These are phyloP conservation scores for Citrullus colocynthis DNA, from an alignment of 306 rosid genomes.

Conservation along the genomic window DNA sequence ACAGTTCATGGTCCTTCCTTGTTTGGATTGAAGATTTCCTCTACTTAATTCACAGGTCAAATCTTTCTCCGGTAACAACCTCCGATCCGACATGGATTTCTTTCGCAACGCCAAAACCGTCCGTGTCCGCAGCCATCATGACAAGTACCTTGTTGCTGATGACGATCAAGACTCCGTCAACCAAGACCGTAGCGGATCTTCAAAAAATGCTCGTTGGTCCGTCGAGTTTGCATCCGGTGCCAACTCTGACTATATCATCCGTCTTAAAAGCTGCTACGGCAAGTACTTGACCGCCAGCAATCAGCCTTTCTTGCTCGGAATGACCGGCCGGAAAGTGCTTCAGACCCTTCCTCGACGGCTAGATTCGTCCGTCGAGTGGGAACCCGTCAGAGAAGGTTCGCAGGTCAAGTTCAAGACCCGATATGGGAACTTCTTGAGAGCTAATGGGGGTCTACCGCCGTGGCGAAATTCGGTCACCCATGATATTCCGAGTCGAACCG, in stretches of 20 bases:
- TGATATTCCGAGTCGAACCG: constrained; percentile 62
- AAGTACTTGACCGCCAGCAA: constrained; percentile 76
- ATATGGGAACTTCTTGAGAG: constrained; percentile 67
- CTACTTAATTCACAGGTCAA: background rate
- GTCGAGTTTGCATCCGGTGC: constrained; percentile 44
- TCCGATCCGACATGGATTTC: constrained; percentile 44
- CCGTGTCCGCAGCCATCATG: constrained; percentile 66
- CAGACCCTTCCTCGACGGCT: constrained; percentile 43
- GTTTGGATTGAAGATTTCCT: background rate
- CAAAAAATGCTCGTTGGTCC: constrained; percentile 50
- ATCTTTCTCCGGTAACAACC: constrained; percentile 26
- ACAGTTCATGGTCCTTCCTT: background rate
- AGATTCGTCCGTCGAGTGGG: constrained; percentile 90
- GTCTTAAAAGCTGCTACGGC: constrained; percentile 69
- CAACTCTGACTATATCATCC: constrained; percentile 38
- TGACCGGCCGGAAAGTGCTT: constrained; percentile 73
- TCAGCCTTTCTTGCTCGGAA: constrained; percentile 52
- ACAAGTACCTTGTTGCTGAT: constrained; percentile 62
- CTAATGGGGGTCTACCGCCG: constrained; percentile 78
- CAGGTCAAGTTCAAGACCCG: constrained; percentile 59
- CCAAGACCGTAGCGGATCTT: constrained; percentile 58
- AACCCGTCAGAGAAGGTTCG: constrained; percentile 47
- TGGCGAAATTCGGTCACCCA: constrained; percentile 89
- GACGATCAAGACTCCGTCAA: constrained; percentile 75
- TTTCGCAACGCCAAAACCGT: constrained; percentile 72